A percentile compares a stretch with the other conserved stretches of the same genome.
These are phyloP conservation scores for Dalbergia cochinchinensis DNA, from an alignment of 306 rosid species.

Conservation along the genomic window DNA sequence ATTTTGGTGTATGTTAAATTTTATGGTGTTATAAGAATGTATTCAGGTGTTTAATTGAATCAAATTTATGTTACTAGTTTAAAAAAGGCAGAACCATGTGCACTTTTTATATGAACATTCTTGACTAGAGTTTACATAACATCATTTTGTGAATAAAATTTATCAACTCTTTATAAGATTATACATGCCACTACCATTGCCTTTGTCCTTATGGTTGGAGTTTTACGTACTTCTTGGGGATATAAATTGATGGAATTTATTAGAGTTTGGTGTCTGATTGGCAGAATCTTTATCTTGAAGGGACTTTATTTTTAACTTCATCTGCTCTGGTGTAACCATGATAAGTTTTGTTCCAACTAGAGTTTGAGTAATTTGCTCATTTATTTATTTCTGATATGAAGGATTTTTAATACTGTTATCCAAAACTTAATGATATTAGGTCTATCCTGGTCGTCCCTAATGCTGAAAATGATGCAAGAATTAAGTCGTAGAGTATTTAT, in stretches of 20 bases:
- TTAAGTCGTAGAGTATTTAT: neutral
- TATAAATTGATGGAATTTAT: too few species aligned
- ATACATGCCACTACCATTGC: slow-evolving; percentile 3
- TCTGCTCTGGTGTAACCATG: slow-evolving; percentile 36
- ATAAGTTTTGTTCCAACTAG: neutral
- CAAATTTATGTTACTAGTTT: slow-evolving; percentile 40
- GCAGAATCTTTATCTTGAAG: slow-evolving; percentile 14
- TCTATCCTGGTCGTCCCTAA: too few species aligned
- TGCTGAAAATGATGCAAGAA: too few species aligned
- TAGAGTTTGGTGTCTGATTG: neutral
- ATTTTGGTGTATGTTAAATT: slow-evolving; percentile 50
- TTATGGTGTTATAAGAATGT: slow-evolving; percentile 41
- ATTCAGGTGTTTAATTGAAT: slow-evolving; percentile 46
- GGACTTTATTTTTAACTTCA: slow-evolving; percentile 33
- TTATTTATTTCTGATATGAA: too few species aligned
- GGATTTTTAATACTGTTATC: too few species aligned
- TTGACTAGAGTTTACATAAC: slow-evolving; percentile 39
- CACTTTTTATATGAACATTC: slow-evolving; percentile 43
- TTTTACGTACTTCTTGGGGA: too few species aligned
- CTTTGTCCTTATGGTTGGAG: neutral
- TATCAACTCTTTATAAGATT: slow-evolving; percentile 1
- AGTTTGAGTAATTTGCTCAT: too few species aligned
- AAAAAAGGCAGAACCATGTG: slow-evolving; percentile 39
- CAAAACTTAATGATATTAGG: too few species aligned
- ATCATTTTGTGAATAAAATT: neutral